Conservation (phyloP, 1,284 basidiomycete genomes). For the Rhodofomes roseus region DNA sequence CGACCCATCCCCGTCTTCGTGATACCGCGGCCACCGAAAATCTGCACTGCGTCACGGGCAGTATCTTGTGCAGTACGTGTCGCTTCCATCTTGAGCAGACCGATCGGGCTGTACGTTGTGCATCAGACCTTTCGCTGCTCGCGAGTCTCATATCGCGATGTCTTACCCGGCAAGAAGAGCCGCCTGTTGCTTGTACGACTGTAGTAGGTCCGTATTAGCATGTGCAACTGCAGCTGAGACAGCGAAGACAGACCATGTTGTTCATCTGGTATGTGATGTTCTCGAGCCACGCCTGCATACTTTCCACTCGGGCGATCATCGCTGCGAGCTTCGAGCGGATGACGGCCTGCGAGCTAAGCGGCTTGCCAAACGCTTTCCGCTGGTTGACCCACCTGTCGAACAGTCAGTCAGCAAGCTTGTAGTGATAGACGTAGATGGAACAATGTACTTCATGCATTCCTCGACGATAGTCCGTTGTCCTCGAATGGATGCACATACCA, state of each 20-base stretch:
- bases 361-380: constrained; percentile 84
- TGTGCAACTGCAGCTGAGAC: neutral
- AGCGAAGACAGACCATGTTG: constrained; percentile 57
- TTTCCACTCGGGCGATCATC: constrained; percentile 84
- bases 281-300: constrained; percentile 85
- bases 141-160: no score
- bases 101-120: constrained; percentile 16
- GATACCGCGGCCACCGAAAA: constrained; percentile 51
- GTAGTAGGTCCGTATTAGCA: neutral
- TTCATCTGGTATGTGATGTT: constrained; percentile 90
- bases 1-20: constrained; percentile 55
- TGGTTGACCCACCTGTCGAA: constrained; percentile 64
- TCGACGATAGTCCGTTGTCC: constrained; percentile 58
- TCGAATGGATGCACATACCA: constrained; percentile 61
- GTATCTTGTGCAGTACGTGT: constrained; percentile 29
- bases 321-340: constrained; percentile 81
- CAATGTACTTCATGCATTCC: constrained; percentile 61
- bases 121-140: no score
- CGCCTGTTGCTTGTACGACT: constrained; percentile 39
- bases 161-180: constrained; percentile 34
- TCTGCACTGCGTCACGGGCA: constrained; percentile 47
- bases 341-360: constrained; percentile 78
- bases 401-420: neutral
- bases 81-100: constrained; percentile 28
- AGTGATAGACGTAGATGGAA: constrained; percentile 1